Conservation (phyloP, 2,329 filamentous ascomycete species). For the Calcarisporium arbuscula region DNA sequence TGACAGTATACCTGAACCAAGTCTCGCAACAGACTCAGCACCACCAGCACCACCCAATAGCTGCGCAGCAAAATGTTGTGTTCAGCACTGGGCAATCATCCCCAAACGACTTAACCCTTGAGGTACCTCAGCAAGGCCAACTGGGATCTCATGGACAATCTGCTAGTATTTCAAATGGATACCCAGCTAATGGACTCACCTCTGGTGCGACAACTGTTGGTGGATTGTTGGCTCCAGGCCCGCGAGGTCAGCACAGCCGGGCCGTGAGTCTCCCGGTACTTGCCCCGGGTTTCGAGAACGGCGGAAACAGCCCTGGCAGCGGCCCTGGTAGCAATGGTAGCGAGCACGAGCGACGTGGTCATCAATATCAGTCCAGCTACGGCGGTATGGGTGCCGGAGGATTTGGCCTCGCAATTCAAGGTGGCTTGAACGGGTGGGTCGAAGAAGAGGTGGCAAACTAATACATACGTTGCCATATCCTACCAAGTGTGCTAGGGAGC, state of each 20-base stretch:
- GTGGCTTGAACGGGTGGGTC: conserved; percentile 60
- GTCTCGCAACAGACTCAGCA: conserved; percentile 68
- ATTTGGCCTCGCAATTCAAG: conserved; percentile 57
- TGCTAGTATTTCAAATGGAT: conserved; percentile 60
- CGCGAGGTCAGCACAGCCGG: conserved; percentile 61
- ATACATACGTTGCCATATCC: conserved; percentile 12
- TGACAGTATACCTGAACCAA: conserved; percentile 90
- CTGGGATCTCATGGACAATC: conserved; percentile 59
- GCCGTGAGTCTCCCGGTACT: conserved; percentile 81
- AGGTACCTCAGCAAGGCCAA: conserved; percentile 55
- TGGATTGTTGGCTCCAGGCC: conserved; percentile 66
- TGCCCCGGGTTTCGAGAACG: conserved; percentile 57
- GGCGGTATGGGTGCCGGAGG: conserved; percentile 51
- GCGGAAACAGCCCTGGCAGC: conserved; percentile 45
- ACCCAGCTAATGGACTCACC: conserved; percentile 43
- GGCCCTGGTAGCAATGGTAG: conserved; percentile 37
- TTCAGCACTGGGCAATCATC: conserved; percentile 66
- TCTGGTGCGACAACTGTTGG: conserved; percentile 64
- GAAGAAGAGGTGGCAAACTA: conserved; percentile 60
- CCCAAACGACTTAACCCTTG: conserved; percentile 49
- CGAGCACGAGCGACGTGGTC: conserved; percentile 53
- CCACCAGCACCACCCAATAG: conserved; percentile 65
- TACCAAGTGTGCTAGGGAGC: too few relatives aligned
- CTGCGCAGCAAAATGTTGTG: conserved; percentile 71
- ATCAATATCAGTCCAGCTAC: conserved; percentile 60